Evolutionary conservation across 257 asterid species (phyloP), one percentile per base, ranked within the genome.

Genomic region (Lavandula angustifolia): DNA sequence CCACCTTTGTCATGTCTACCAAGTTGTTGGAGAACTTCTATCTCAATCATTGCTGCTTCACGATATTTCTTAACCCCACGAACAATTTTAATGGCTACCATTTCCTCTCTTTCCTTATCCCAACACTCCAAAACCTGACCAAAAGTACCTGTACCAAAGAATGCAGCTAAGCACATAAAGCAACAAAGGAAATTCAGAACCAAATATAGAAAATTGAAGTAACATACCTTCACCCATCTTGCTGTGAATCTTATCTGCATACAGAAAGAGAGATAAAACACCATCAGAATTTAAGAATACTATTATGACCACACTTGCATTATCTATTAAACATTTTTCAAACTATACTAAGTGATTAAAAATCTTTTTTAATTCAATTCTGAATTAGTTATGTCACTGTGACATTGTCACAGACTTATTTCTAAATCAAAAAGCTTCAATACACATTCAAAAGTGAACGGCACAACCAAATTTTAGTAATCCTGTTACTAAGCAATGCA

Each of bases 101-200:
- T 86, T 74, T 91, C 98, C 68, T 79, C 81, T 29, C 48, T 81
- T 65, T 91, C 94, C 37, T 87, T 77, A 54, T 91, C 98, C 96
- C 96, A 91, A 75, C 98, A 91, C 79, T 91, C 95, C 31, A 91
- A 75, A 59, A 91, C 98, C 83, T 88, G 98, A 38, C 98, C 98
- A 55, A 91, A 91, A 31, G 98, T 91, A 16, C 98, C 88, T 83
- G 82, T 50, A 73, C 2, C 7, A 33, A 66, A 74, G 12, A 57
- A 18, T 6, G 42, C 17, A 42, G 3, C 53, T 11, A 67, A 17
- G 17, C 31, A 12, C 3, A 6, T 1, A 42, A 22, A 46, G 1
- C 9, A 66, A 6, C 6, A 7, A 3, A 0, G 4, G 0, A 0
- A 7, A 13, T 34, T 14, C 27, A 62, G 50, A 51, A 31, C 5